Evolutionary conservation across 1,139 yeast species (phyloP).

Genomic region (Nadsonia starkeyi-henricii): DNA sequence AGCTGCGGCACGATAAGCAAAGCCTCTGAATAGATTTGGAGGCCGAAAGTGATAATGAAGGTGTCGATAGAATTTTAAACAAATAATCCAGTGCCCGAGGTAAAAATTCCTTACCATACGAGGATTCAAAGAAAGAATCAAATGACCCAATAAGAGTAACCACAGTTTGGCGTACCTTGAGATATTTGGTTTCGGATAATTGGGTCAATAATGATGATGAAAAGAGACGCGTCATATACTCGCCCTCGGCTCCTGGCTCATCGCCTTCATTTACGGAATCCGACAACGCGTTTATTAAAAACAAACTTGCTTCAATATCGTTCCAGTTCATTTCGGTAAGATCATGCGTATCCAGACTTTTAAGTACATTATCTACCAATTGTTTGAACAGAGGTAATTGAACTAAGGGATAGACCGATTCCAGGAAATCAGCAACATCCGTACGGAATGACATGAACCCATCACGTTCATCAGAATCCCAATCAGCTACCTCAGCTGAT

Average conservation of each 20-base stretch:
- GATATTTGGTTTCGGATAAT: slow-evolving; percentile 16
- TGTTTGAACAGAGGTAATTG: slow-evolving; percentile 41
- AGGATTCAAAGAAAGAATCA: slow-evolving; percentile 21
- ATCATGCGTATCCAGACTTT: slow-evolving; percentile 13
- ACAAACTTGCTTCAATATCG: slow-evolving; percentile 59
- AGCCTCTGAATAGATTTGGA: neutral
- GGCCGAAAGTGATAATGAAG: neutral
- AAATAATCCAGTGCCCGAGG: slow-evolving; percentile 8
- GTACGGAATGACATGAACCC: slow-evolving; percentile 57
- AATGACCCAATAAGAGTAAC: slow-evolving; percentile 24
- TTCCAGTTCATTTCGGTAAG: slow-evolving; percentile 19
- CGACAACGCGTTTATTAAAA: slow-evolving; percentile 37
- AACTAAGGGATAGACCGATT: slow-evolving; percentile 50
- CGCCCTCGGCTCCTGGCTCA: slow-evolving; percentile 15
- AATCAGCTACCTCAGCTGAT: slow-evolving; percentile 10
- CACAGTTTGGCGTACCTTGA: slow-evolving; percentile 23
- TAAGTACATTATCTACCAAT: slow-evolving; percentile 32
- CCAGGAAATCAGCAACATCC: slow-evolving; percentile 66
- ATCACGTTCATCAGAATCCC: slow-evolving; percentile 24
- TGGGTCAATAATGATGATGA: slow-evolving; percentile 21
- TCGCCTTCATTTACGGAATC: slow-evolving; percentile 23
- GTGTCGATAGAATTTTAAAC: neutral
- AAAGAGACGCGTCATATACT: slow-evolving; percentile 10
- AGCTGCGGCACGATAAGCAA: neutral
- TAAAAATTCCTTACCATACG: slow-evolving; percentile 19